Evolutionary conservation across 78 protist genomes (phyloP), one percentile per base, ranked within the genome.

Genomic region (Protostelium mycophagum): DNA sequence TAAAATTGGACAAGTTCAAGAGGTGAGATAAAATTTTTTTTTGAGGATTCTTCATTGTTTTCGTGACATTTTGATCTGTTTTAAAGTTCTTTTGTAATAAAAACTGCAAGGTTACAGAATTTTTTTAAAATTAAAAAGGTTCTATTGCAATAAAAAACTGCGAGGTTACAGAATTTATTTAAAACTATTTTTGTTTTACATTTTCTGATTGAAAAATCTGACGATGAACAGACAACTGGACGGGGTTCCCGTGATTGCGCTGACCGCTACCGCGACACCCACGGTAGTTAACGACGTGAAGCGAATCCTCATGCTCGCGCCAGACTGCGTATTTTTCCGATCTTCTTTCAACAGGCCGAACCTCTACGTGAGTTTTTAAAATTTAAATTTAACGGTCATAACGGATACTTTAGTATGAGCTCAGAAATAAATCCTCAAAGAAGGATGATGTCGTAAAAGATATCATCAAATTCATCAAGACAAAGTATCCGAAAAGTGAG

Each of bases 301-400:
- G 90, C 94, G 1, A 83, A 90, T 28, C 29, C 0, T 36, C 38
- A 95, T 34, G 92, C 93, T 28, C 34, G 37, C 34, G 63, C 94
- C 89, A 89, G 51, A 85, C 28, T 85, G 90, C 1, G 88, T 91
- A 29, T 35, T 83, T 31, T 90, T 94, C 88, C 85, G 87, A n/a
- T 89, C 84, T 38, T 84, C 90, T 5, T 98, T 99, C 94, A 97
- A 98, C 93, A 94, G 99, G 35, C 94, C 98, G 36, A 97, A 98
- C 87, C 92, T 97, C 28, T 31, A 1, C 73, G 73, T 51, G 73
- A 51, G 73, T 51, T 51, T 5, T 51, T 16, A 51, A 25, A 25
- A 5, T 51, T 51, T 5, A 5, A 51, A 5, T 16, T 16, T 25
- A 16, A 51, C 16, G 73, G 73, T 25, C 73, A 25, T 16, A 51